A percentile compares a stretch with the other conserved stretches of the same genome.
Evolutionary conservation across 1,139 yeast species (phyloP).

Genomic region (Suzukiozyma palmioleophila): DNA sequence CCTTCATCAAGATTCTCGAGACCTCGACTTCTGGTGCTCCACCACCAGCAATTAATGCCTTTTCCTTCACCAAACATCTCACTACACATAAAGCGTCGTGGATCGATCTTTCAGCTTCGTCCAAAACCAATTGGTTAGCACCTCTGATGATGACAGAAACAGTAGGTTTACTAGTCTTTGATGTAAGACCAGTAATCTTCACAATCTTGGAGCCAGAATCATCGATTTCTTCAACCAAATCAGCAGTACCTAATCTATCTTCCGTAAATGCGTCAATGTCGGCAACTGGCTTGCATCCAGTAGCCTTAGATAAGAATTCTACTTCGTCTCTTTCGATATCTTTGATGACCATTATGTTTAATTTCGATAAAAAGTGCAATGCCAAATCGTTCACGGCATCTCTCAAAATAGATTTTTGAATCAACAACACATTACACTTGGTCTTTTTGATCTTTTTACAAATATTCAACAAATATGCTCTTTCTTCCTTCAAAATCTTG

Average conservation of each 20-base stretch:
- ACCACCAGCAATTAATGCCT: constrained; percentile 96
- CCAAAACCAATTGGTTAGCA: constrained; percentile 83
- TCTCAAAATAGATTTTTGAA: constrained; percentile 91
- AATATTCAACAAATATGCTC: constrained; percentile 88
- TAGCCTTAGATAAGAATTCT: constrained; percentile 85
- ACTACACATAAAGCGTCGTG: constrained; percentile 97
- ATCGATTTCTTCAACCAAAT: constrained; percentile 86
- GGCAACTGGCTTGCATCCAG: constrained; percentile 95
- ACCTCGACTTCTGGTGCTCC: constrained; percentile 98
- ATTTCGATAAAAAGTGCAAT: constrained; percentile 85
- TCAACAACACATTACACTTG: constrained; percentile 88
- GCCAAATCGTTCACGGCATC: constrained; percentile 98
- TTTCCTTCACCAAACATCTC: constrained; percentile 90
- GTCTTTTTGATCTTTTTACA: constrained; percentile 96
- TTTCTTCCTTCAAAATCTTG: constrained; percentile 93
- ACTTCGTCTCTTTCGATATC: constrained; percentile 97
- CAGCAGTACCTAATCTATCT: constrained; percentile 89
- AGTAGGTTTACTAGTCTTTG: constrained; percentile 63
- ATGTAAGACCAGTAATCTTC: constrained; percentile 74
- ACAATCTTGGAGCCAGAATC: constrained; percentile 91
- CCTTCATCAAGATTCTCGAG: constrained; percentile 73
- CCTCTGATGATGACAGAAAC: constrained; percentile 94
- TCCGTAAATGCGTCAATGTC: constrained; percentile 91
- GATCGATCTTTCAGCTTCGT: constrained; percentile 93
- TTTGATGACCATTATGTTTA: constrained; percentile 89